These are phyloP conservation scores for Iris macrosiphon DNA, from an alignment of 106 monocot species.

Conservation along the genomic window DNA sequence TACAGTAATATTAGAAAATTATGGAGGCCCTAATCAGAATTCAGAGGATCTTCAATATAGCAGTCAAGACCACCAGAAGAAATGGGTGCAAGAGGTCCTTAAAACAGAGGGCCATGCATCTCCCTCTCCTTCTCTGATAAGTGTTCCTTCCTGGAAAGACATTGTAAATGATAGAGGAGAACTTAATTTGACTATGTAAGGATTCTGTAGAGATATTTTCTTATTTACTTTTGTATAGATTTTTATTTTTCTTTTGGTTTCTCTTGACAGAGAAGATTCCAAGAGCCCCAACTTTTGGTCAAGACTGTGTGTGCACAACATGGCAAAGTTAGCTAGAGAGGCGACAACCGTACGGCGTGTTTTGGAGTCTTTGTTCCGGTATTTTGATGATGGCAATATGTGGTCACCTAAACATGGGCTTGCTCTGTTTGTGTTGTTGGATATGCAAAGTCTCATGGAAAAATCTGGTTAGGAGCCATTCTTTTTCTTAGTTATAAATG, in stretches of 20 bases:
- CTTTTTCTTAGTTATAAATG: neutral
- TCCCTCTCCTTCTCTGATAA: conserved; percentile 20
- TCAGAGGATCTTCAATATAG: conserved; percentile 22
- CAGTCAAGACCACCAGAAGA: conserved; percentile 20
- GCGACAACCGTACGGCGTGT: conserved; percentile 76
- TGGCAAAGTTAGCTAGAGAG: conserved; percentile 81
- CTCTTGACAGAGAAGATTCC: conserved; percentile 49
- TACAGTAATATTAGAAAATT: conserved; percentile 74
- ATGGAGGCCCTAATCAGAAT: conserved; percentile 29
- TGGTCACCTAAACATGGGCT: conserved; percentile 65
- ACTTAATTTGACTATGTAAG: conserved; percentile 48
- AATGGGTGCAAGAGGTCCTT: conserved; percentile 62
- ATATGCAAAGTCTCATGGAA: conserved; percentile 63
- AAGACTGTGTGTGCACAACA: conserved; percentile 75
- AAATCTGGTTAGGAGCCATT: conserved; percentile 64
- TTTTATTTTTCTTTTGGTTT: neutral
- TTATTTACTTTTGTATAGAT: neutral
- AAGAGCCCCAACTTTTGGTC: conserved; percentile 71
- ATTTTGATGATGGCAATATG: conserved; percentile 59
- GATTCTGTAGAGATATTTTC: neutral
- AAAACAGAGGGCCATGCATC: conserved; percentile 62
- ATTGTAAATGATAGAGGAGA: conserved; percentile 53
- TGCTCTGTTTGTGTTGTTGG: conserved; percentile 55
- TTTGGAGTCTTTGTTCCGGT: conserved; percentile 72
- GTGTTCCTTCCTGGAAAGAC: conserved; percentile 70